These are phyloP conservation scores for Inonotus obliquus DNA, from an alignment of 1,284 basidiomycete genomes.

Conservation along the genomic window DNA sequence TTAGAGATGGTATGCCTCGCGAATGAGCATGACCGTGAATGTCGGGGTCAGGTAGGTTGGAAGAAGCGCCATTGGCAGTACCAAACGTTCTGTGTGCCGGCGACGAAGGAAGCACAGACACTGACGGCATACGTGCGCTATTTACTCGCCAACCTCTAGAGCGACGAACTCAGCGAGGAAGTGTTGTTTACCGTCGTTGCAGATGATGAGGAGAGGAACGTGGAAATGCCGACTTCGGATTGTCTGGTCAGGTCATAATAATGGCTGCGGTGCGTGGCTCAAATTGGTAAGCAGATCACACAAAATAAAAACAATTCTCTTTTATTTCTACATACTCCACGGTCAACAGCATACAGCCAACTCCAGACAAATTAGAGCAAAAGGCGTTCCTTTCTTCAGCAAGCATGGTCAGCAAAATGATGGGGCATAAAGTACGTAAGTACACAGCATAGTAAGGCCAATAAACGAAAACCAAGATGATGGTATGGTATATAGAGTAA, in stretches of 20 bases:
- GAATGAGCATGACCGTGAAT: background rate
- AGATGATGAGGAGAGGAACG: background rate
- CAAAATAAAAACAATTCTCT: background rate
- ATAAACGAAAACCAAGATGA: background rate
- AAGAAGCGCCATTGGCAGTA: background rate
- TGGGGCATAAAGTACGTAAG: background rate
- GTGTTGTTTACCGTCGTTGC: background rate
- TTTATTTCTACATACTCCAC: background rate
- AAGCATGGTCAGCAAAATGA: background rate
- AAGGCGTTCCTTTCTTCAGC: no score
- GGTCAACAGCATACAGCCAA: background rate
- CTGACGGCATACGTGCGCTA: slow-evolving; percentile 9
- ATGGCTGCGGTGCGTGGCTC: background rate
- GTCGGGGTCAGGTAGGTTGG: background rate
- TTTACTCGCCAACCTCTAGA: background rate
- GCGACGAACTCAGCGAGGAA: background rate
- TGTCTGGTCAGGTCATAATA: background rate
- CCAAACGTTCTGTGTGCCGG: slow-evolving; percentile 3
- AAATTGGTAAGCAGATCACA: background rate
- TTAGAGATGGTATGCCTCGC: background rate
- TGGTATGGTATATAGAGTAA: background rate
- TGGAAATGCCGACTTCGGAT: background rate
- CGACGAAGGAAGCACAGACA: slow-evolving; percentile 10
- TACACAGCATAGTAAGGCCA: background rate
- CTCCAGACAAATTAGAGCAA: background rate